Evolutionary conservation across 208 protist genomes (phyloP).

Genomic region (Zelonia costaricensis): DNA sequence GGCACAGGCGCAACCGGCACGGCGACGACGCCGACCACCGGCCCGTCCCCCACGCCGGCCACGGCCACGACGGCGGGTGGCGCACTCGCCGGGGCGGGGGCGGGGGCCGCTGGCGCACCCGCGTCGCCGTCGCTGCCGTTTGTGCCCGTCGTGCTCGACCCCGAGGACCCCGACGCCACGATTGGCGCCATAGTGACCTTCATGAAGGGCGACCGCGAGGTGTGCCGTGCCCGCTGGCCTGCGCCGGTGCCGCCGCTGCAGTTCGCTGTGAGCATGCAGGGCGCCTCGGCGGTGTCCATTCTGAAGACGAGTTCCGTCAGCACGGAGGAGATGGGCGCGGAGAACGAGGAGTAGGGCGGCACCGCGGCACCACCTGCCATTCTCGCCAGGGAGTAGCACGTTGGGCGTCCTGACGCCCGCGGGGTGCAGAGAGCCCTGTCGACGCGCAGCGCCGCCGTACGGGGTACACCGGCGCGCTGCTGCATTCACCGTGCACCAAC

Average conservation of each 20-base stretch:
- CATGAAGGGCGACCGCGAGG: conserved; percentile 32
- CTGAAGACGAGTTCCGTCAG: conserved; percentile 28
- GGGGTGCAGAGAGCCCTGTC: no score
- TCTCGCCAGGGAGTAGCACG: no score
- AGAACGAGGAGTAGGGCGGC: conserved; percentile 20
- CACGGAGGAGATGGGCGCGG: conserved; percentile 14
- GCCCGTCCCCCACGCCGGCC: conserved; percentile 5
- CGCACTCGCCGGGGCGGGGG: no score
- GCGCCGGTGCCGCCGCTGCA: conserved; percentile 71
- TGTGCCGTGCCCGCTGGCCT: conserved; percentile 64
- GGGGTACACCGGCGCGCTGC: no score
- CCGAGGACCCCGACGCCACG: conserved; percentile 25
- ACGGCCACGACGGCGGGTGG: conserved; percentile 1
- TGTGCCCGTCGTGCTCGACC: conserved; percentile 19
- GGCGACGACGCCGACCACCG: conserved; percentile 4
- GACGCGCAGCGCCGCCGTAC: no score
- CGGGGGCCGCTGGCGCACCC: not conserved
- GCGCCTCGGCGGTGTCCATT: conserved; percentile 67
- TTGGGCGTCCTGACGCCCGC: no score
- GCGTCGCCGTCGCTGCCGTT: conserved; percentile 21
- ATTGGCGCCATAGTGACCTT: conserved; percentile 56
- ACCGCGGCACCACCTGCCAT: no score
- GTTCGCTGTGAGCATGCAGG: conserved; percentile 84
- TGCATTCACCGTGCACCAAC: no score
- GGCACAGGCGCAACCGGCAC: not conserved